Base-by-base conservation (phyloP, 2,329 filamentous ascomycete species). In the Endoconidiophora polonica region DNA sequence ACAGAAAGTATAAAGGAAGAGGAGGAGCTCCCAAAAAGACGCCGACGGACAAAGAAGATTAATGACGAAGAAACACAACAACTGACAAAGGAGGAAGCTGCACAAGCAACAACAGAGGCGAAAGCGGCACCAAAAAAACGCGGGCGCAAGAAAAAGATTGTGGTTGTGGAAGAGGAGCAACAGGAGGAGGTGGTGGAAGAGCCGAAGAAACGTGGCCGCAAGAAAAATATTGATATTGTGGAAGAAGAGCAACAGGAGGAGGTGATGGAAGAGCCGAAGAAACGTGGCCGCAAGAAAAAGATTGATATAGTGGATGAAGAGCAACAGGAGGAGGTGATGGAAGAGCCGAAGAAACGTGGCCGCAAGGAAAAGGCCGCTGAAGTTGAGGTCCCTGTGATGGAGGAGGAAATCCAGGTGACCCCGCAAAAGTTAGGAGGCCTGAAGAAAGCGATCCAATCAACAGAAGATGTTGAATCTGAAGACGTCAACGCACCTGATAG, bases 151-250 rank as follows among this genome's bases (percentile, higher is more conserved):
- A 38, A 43, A 16, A 42, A 44, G 22, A 20, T 26, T 7, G 39
- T 14, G 5, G 29, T 33, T 22, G 14, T n/a, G 2, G 49, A 45
- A 7, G 33, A 4, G 20, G 44, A 38, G 20, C 44, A 38, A 24
- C 9, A 42, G 24, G 44, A 46, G 43, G 33, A 24, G 2, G 33
- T 24, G 14, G 40, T 39, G n/a, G 46, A 48, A 16, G 42, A 23
- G 14, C 44, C 36, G 16, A 44, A 48, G 14, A 52, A 52, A 36
- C 50, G 41, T 14, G 20, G 43, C 20, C 40, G 24, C 7, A 48
- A 48, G 36, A 40, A 43, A 23, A 18, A 39, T 3, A 20, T 29
- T 18, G 18, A 51, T 12, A 38, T 9, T 20, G 45, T 46, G 20
- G 44, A 42, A 29, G 36, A 7, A 16, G 20, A 3, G 23, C 38